phyloP scores from a whole-genome alignment of 345 rosid genomes.

The Orychophragmus violaceus region DNA sequence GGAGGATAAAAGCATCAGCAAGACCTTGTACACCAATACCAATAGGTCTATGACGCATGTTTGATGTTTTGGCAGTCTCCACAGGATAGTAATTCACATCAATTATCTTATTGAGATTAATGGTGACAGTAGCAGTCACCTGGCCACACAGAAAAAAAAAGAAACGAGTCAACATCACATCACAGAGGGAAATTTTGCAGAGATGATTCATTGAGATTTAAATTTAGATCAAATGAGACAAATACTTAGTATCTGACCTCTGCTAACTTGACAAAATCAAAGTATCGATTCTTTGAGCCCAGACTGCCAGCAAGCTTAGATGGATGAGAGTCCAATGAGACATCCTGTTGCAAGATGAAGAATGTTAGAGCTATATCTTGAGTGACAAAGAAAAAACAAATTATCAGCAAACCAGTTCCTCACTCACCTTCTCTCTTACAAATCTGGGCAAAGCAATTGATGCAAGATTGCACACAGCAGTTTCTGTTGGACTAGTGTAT shows the following conservation, averaged over 20 bases:
- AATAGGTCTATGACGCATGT: constrained; percentile 76
- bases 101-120: constrained; percentile 79
- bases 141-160: constrained; percentile 12
- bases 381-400: not conserved
- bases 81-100: constrained; percentile 90
- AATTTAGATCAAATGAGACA: not conserved
- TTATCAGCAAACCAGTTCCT: not conserved
- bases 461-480: constrained; percentile 94
- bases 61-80: constrained; percentile 81
- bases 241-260: constrained; percentile 45
- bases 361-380: not conserved
- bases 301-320: constrained; percentile 80
- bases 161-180: not conserved
- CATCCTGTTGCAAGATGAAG: constrained; percentile 38
- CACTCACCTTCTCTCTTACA: constrained; percentile 71
- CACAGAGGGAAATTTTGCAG: not conserved
- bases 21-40: constrained; percentile 98
- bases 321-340: constrained; percentile 66
- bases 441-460: constrained; percentile 87
- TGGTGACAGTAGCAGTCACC: constrained; percentile 63
- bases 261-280: constrained; percentile 85
- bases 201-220: not conserved
- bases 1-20: constrained; percentile 84
- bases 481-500: constrained; percentile 87
- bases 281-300: constrained; percentile 64